Percentiles rank a stretch among this genome's conserved stretches.
These are phyloP conservation scores for Skeletonema grethae DNA, from an alignment of 108 stramenopile genomes.

Conservation along the genomic window DNA sequence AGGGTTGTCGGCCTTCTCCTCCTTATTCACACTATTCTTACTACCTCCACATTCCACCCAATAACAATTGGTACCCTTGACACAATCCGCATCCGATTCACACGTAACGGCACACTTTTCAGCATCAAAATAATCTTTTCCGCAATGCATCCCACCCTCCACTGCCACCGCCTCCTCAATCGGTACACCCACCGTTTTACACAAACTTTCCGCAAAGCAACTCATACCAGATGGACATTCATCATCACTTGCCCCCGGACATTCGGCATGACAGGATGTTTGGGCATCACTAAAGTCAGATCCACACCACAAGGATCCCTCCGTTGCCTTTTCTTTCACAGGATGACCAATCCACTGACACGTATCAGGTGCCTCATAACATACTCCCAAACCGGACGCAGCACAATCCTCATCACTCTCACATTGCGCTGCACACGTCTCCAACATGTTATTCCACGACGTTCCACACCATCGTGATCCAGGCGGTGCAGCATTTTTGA, in stretches of 20 bases:
- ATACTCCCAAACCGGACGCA: not conserved
- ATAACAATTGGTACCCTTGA: not conserved
- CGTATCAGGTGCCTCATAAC: slow-evolving; percentile 44
- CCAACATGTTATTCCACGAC: slow-evolving; percentile 47
- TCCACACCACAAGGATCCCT: slow-evolving; percentile 40
- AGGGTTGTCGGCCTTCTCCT: not conserved
- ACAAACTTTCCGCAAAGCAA: slow-evolving; percentile 42
- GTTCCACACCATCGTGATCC: slow-evolving; percentile 39
- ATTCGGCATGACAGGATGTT: slow-evolving; percentile 28
- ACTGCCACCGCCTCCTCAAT: slow-evolving; percentile 6
- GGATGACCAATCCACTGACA: slow-evolving; percentile 42
- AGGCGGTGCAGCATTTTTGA: slow-evolving; percentile 1
- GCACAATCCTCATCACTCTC: slow-evolving; percentile 41
- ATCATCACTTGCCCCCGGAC: slow-evolving; percentile 33
- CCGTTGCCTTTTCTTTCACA: slow-evolving; percentile 24
- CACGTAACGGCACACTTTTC: slow-evolving; percentile 20
- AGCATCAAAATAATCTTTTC: slow-evolving; percentile 9
- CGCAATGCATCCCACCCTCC: slow-evolving; percentile 19
- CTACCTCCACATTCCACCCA: not conserved
- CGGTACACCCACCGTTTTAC: slow-evolving; percentile 34
- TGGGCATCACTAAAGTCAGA: slow-evolving; percentile 27
- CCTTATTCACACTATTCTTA: not conserved
- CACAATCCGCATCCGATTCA: slow-evolving; percentile 40
- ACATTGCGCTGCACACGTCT: slow-evolving; percentile 32
- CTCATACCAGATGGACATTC: slow-evolving; percentile 43